phyloP scores from a whole-genome alignment of 2,329 filamentous ascomycete species.

The Alternaria alternata region DNA sequence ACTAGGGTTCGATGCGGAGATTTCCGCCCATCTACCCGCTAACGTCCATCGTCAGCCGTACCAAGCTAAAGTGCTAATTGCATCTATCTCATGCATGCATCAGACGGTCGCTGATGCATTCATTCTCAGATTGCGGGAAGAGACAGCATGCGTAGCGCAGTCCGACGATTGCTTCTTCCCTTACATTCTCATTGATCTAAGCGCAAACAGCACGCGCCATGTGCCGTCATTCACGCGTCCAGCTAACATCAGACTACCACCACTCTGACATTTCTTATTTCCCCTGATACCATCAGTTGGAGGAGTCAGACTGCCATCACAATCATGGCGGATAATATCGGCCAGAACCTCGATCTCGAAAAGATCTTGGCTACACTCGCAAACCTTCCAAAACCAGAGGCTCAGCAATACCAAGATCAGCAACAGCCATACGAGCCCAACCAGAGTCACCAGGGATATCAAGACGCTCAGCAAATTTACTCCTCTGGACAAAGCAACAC shows the following conservation, averaged over 20 bases:
- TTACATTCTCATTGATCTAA: slow-evolving; percentile 14
- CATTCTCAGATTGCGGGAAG: too few relatives aligned
- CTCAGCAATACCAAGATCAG: slow-evolving; percentile 21
- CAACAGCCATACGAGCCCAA: slow-evolving; percentile 12
- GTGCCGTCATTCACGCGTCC: slow-evolving; percentile 7
- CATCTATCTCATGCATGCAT: not conserved
- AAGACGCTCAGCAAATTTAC: slow-evolving; percentile 8
- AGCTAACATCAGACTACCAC: not conserved
- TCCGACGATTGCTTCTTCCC: slow-evolving; percentile 6
- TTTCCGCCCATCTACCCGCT: slow-evolving; percentile 27
- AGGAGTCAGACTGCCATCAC: not conserved
- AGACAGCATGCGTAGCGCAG: slow-evolving; percentile 1
- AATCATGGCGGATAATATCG: slow-evolving; percentile 43
- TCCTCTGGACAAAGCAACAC: slow-evolving; percentile 4
- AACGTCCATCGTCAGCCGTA: slow-evolving; percentile 19
- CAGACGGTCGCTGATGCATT: not conserved
- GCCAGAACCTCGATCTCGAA: slow-evolving; percentile 42
- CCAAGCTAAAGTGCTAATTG: not conserved
- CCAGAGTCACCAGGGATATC: slow-evolving; percentile 13
- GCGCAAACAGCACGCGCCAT: slow-evolving; percentile 21
- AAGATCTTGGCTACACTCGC: slow-evolving; percentile 48
- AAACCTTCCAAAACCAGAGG: slow-evolving; percentile 32
- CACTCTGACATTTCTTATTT: not conserved
- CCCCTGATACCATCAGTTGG: not conserved
- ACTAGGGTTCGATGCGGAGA: slow-evolving; percentile 40